Base-by-base conservation (phyloP, 2,329 filamentous ascomycete species). In the Graphilbum ipis-grandicollis region DNA sequence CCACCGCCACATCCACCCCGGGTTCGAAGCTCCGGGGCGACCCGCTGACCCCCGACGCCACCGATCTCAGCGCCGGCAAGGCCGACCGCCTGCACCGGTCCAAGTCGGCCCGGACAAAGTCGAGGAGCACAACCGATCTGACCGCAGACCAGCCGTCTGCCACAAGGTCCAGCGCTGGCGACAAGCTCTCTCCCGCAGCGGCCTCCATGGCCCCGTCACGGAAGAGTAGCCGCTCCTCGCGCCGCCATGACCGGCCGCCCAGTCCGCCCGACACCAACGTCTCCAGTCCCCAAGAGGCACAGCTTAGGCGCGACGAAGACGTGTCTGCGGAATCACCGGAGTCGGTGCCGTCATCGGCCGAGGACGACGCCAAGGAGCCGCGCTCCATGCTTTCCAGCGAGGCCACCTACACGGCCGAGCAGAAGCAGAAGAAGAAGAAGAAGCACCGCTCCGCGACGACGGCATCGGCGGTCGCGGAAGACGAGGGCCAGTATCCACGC, bases 31-130 rank as follows among this genome's bases (percentile, higher is more conserved):
- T 44, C 34, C 45, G 42, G 64, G 72, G 45, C 12, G 71, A 75
- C 38, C 67, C 67, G 1, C 54, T 66, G 34, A 85, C 80, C 1
- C 80, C 80, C 15, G 78, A 84, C 42, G 66, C 77, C 18, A 84
- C 79, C 18, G 79, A 84, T 49, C 47, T 81, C 18, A 72, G 74
- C 36, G 61, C 63, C 18, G 57, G 56, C 19, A 15, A 29, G 4
- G 31, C 22, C 8, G 33, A 19, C 12, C 62, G 14, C n/a, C 55
- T 58, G 40, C 52, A 50, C 37, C 60, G 62, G 42, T 63, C 65
- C 21, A 68, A 62, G 48, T 68, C 67, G 22, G 52, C 53, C 6
- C 32, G 36, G 15, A 29, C 22, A 15, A 35, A 37, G 28, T 3
- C n/a, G 21, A 23, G 5, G 29, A 18, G 12, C 19, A 15, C 25